Percentiles rank a stretch among this genome's conserved stretches.
Conservation (phyloP, 116 monocot genomes). For the Trichopus zeylanicus region DNA sequence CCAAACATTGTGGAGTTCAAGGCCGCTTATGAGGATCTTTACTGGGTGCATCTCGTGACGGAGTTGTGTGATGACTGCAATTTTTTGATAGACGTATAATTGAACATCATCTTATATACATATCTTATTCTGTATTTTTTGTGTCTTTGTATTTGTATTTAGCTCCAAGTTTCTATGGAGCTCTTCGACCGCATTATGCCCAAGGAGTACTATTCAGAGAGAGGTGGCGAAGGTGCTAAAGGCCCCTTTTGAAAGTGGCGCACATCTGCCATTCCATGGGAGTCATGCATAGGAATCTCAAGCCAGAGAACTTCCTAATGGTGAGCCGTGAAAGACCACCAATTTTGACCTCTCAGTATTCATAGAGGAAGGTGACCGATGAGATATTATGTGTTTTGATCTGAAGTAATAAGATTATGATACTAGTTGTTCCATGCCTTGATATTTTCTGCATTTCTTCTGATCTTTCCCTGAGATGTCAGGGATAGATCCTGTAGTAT, state of each 20-base stretch:
- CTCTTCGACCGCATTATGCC: conserved; percentile 69
- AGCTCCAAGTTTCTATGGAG: no score
- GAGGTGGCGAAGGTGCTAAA: conserved; percentile 49
- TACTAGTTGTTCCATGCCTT: no score
- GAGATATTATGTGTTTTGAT: background rate
- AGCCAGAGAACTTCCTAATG: conserved; percentile 83
- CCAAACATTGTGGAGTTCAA: conserved; percentile 79
- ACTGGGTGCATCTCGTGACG: conserved; percentile 66
- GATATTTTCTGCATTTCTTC: no score
- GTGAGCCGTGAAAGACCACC: conserved; percentile 52
- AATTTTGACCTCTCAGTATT: conserved; percentile 87
- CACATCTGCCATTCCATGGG: conserved; percentile 93
- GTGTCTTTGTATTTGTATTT: no score
- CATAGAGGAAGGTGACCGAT: conserved; percentile 60
- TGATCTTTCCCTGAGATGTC: no score
- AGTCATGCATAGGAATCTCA: conserved; percentile 70
- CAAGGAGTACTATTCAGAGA: conserved; percentile 67
- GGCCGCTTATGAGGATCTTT: conserved; percentile 60
- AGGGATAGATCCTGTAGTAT: no score
- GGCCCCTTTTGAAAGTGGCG: conserved; percentile 65
- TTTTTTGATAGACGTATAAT: no score
- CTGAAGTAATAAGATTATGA: no score
- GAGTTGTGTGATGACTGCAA: conserved; percentile 77
- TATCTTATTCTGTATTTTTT: no score
- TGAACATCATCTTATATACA: no score